These are phyloP conservation scores for Epichloe aotearoae DNA, from an alignment of 2,329 filamentous ascomycete species.

Conservation along the genomic window DNA sequence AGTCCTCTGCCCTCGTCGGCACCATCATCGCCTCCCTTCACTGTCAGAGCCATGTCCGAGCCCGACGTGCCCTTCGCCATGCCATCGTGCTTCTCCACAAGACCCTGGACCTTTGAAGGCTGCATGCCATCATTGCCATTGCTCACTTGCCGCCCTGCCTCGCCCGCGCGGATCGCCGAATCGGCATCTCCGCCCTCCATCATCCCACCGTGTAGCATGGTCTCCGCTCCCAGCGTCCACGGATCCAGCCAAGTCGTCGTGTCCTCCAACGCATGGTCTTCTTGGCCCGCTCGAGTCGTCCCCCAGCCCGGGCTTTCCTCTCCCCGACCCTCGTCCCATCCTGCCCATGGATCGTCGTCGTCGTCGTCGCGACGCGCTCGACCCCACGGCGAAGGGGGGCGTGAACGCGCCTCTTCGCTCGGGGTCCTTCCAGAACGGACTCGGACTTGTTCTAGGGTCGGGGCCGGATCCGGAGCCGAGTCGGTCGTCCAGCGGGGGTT, in stretches of 20 bases:
- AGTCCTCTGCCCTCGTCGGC: neutral
- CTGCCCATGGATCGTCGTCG: constrained; percentile 21
- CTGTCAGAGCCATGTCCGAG: neutral
- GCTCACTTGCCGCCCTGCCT: constrained; percentile 8
- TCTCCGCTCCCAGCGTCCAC: constrained; percentile 10
- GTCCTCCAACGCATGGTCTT: constrained; percentile 6
- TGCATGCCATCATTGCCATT: constrained; percentile 12
- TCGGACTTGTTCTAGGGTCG: constrained; percentile 18
- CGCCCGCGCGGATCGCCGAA: constrained; percentile 17
- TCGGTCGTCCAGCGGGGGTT: constrained; percentile 41
- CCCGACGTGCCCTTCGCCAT: constrained; percentile 16
- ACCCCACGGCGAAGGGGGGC: constrained; percentile 16
- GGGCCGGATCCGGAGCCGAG: constrained; percentile 11
- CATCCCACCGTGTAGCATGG: constrained; percentile 2
- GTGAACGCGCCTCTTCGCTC: constrained; percentile 9
- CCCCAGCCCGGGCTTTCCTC: constrained; percentile 18
- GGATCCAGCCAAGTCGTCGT: constrained; percentile 16
- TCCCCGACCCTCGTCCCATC: constrained; percentile 18
- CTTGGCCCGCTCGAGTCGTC: constrained; percentile 10
- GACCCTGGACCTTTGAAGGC: constrained; percentile 33
- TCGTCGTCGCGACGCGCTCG: neutral
- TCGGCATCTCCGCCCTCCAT: constrained; percentile 13
- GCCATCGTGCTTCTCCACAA: constrained; percentile 38
- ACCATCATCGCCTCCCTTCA: neutral
- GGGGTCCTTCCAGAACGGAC: constrained; percentile 17